Evolutionary conservation across 2,329 filamentous ascomycete species (phyloP).

Genomic region (Exophiala oligosperma): DNA sequence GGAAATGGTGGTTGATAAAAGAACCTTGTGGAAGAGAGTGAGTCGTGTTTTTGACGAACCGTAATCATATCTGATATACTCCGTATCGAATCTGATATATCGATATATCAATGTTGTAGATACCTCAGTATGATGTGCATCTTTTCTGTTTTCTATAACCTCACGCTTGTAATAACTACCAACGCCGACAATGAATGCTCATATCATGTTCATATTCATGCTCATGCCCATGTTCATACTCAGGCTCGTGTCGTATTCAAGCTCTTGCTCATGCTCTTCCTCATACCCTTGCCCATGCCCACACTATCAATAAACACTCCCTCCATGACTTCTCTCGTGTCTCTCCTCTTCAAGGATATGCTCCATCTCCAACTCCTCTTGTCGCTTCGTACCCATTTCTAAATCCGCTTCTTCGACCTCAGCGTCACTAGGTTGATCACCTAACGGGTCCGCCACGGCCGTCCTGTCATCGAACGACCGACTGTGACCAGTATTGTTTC

Average conservation of each 20-base stretch:
- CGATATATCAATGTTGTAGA: too few species aligned
- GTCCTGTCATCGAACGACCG: slow-evolving; percentile 1
- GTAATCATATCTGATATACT: too few species aligned
- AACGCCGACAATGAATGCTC: not conserved
- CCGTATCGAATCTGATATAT: too few species aligned
- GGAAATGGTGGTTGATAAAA: slow-evolving; percentile 52
- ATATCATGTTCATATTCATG: too few species aligned
- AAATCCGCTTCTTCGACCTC: slow-evolving; percentile 29
- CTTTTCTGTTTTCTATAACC: too few species aligned
- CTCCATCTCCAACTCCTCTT: slow-evolving; percentile 26
- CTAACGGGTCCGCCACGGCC: slow-evolving; percentile 10
- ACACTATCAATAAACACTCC: slow-evolving; percentile 17
- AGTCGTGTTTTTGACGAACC: slow-evolving; percentile 35
- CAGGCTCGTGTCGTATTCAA: too few species aligned
- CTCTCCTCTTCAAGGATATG: slow-evolving; percentile 29
- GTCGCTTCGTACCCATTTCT: slow-evolving; percentile 25
- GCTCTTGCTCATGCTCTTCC: too few species aligned
- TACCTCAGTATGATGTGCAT: too few species aligned
- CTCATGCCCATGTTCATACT: too few species aligned
- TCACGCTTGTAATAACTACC: not conserved
- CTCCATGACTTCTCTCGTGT: slow-evolving; percentile 19
- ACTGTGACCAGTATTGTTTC: slow-evolving; percentile 1
- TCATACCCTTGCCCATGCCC: too few species aligned
- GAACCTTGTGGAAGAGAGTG: slow-evolving; percentile 51
- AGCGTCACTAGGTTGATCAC: slow-evolving; percentile 29